Evolutionary conservation across 1,284 basidiomycete genomes (phyloP).

Genomic region (Clitocybe nebularis): DNA sequence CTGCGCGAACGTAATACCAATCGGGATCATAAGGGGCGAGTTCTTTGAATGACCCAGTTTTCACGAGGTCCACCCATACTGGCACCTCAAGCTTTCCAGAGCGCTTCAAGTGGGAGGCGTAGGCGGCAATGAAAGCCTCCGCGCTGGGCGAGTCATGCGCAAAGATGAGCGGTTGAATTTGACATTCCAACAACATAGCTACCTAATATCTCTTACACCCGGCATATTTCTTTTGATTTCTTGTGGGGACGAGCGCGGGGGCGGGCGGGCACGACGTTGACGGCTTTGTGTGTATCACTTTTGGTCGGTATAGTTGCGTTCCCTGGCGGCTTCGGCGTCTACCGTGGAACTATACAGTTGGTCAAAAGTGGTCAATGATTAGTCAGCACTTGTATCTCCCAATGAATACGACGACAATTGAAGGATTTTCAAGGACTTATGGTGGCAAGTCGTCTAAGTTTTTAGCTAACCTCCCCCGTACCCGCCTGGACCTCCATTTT

Average conservation of each 20-base stretch:
- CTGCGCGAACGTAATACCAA: slow-evolving; percentile 99
- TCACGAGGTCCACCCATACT: slow-evolving; percentile 98
- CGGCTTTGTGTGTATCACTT: slow-evolving; percentile 35
- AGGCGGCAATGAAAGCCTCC: slow-evolving; percentile 88
- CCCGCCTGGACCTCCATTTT: too few species aligned
- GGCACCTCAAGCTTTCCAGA: slow-evolving; percentile 98
- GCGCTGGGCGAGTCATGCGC: slow-evolving; percentile 48
- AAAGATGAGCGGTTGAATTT: slow-evolving; percentile 18
- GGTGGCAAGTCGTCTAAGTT: too few species aligned
- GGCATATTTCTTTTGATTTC: slow-evolving; percentile 68
- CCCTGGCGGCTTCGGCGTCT: slow-evolving; percentile 32
- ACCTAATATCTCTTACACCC: slow-evolving; percentile 91
- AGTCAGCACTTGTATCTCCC: slow-evolving; percentile 15
- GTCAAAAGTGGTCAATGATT: slow-evolving; percentile 21
- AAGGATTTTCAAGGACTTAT: too few species aligned
- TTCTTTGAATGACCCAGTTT: slow-evolving; percentile 98
- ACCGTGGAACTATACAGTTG: slow-evolving; percentile 45
- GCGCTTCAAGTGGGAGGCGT: slow-evolving; percentile 92
- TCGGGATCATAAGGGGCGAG: slow-evolving; percentile 98
- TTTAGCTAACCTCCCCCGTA: too few species aligned
- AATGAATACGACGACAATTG: too few species aligned
- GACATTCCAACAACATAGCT: slow-evolving; percentile 21
- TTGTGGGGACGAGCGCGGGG: slow-evolving; percentile 42
- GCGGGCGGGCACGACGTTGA: slow-evolving; percentile 42
- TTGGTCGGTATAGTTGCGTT: slow-evolving; percentile 19